phyloP scores from a whole-genome alignment of 1,284 basidiomycete species.

The Cutaneotrichosporon spelunceum region DNA sequence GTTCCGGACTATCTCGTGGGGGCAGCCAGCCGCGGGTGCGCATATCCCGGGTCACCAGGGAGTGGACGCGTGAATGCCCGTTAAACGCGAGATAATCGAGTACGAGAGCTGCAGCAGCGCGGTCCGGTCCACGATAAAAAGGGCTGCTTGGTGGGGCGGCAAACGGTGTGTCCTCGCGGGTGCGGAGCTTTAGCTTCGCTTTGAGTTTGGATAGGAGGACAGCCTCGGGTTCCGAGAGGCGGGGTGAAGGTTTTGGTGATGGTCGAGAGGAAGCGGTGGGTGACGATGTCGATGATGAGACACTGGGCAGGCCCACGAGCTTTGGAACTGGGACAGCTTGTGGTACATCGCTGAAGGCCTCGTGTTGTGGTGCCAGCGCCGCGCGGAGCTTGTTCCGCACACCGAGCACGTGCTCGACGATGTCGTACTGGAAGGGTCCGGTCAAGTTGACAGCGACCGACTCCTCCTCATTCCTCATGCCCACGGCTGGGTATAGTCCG shows the following conservation, averaged over 20 bases:
- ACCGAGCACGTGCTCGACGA: constrained; percentile 65
- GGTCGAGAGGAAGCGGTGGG: neutral
- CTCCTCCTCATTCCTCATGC: constrained; percentile 66
- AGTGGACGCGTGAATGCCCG: constrained; percentile 64
- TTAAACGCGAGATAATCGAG: constrained; percentile 74
- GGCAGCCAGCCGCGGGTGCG: constrained; percentile 19
- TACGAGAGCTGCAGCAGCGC: constrained; percentile 64
- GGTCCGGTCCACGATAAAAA: constrained; percentile 13
- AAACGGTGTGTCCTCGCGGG: neutral
- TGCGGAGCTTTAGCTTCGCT: neutral
- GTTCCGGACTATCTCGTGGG: neutral
- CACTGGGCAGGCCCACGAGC: constrained; percentile 15
- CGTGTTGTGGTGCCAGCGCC: neutral
- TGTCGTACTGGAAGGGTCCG: constrained; percentile 79
- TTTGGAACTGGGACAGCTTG: constrained; percentile 5
- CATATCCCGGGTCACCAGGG: constrained; percentile 21
- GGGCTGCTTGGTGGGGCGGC: neutral
- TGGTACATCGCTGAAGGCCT: constrained; percentile 11
- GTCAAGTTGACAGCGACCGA: constrained; percentile 66
- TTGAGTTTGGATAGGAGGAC: constrained; percentile 1
- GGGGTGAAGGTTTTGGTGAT: neutral
- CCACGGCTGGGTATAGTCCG: constrained; percentile 77
- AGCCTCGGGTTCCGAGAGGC: constrained; percentile 3
- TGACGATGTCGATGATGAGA: neutral
- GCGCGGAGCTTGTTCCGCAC: constrained; percentile 28